Conservation (phyloP, 2,329 filamentous ascomycete genomes). For the Lasiodiplodia sp. region DNA sequence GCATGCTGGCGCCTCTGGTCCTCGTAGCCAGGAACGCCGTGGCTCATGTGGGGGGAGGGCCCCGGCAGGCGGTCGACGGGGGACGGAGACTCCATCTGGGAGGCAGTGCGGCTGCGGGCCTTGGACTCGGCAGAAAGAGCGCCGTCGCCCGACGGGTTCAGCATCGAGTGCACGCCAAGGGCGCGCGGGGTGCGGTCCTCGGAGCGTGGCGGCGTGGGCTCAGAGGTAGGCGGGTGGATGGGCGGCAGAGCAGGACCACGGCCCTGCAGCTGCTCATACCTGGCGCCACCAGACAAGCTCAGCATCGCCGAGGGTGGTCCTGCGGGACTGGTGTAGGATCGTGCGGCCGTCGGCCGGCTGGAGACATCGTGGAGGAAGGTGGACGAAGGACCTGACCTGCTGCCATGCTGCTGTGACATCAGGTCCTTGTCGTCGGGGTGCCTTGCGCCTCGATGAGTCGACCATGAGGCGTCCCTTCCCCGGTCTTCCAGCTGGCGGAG, state of each 20-base stretch:
- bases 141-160: constrained; percentile 52
- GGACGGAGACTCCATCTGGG: constrained; percentile 53
- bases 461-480: constrained; percentile 43
- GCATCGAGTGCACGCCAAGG: constrained; percentile 54
- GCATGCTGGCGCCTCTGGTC: constrained; percentile 17
- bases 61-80: constrained; percentile 46
- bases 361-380: constrained; percentile 22
- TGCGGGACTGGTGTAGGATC: constrained; percentile 12
- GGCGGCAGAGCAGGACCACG: constrained; percentile 27
- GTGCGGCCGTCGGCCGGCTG: constrained; percentile 18
- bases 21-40: background rate
- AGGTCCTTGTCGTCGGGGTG: constrained; percentile 29
- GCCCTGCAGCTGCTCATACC: constrained; percentile 21
- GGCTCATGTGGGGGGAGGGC: constrained; percentile 38
- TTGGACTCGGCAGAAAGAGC: constrained; percentile 37
- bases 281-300: constrained; percentile 30
- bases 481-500: constrained; percentile 32
- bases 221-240: constrained; percentile 24
- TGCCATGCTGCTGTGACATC: constrained; percentile 31
- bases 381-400: constrained; percentile 31
- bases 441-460: constrained; percentile 27
- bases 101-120: constrained; percentile 49
- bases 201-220: constrained; percentile 34
- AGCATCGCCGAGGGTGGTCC: constrained; percentile 20
- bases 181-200: constrained; percentile 44